Evolutionary conservation across 495 filamentous ascomycete genomes (phyloP).

Genomic region (Aspergillus steynii): DNA sequence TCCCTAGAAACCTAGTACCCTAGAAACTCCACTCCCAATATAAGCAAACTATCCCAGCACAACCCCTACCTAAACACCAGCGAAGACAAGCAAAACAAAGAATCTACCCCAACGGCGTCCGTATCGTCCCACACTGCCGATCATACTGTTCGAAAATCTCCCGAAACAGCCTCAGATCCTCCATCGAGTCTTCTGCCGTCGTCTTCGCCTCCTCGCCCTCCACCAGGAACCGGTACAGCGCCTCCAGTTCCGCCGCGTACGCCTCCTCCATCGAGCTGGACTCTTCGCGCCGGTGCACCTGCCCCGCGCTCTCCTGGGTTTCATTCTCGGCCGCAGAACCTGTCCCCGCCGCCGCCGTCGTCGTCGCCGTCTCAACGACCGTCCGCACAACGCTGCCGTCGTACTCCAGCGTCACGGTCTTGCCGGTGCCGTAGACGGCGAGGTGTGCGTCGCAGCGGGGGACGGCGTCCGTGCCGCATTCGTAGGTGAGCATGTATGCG

Average conservation of each 20-base stretch:
- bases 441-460: conserved; percentile 59
- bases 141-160: conserved; percentile 45
- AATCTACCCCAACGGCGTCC: conserved; percentile 39
- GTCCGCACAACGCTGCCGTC: conserved; percentile 50
- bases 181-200: conserved; percentile 45
- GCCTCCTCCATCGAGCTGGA: conserved; percentile 52
- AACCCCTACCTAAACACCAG: not conserved
- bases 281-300: conserved; percentile 33
- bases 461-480: conserved; percentile 54
- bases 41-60: too few species aligned
- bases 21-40: too few species aligned
- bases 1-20: too few species aligned
- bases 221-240: conserved; percentile 47
- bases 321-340: too few species aligned
- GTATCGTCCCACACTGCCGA: conserved; percentile 44
- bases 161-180: conserved; percentile 44
- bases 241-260: conserved; percentile 50
- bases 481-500: conserved; percentile 54
- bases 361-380: conserved; percentile 47
- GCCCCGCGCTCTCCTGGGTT: conserved; percentile 17
- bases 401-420: conserved; percentile 49
- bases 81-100: not conserved
- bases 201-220: conserved; percentile 49
- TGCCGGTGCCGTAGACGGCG: conserved; percentile 50
- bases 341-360: too few species aligned